Evolutionary conservation across 495 filamentous ascomycete genomes (phyloP).

Genomic region (Oleoguttula mirabilis): DNA sequence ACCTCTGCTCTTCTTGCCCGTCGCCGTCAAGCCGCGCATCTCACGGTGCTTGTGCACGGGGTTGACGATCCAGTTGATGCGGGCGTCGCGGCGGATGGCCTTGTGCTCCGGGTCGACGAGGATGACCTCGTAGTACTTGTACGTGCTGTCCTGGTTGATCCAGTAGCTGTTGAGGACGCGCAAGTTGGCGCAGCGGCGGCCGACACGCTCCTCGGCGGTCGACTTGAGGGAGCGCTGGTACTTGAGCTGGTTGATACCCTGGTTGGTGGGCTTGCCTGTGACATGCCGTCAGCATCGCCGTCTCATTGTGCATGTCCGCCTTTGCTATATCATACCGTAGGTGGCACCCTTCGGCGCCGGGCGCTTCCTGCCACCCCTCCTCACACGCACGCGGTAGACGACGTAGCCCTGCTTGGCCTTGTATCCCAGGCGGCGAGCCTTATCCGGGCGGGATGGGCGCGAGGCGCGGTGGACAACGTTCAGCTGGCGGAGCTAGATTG

Average conservation of each 20-base stretch:
- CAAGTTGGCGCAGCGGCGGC: conserved; percentile 94
- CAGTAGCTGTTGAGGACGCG: conserved; percentile 99
- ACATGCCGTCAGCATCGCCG: neutral
- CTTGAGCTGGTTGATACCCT: conserved; percentile 99
- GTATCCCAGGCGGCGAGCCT: conserved; percentile 98
- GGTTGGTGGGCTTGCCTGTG: conserved; percentile 97
- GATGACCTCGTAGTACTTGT: conserved; percentile 99
- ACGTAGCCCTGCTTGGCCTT: conserved; percentile 99
- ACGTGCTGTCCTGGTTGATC: conserved; percentile 99
- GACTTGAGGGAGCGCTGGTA: conserved; percentile 97
- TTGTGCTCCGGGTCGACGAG: conserved; percentile 99
- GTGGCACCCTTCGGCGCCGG: conserved; percentile 92
- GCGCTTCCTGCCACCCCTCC: conserved; percentile 93
- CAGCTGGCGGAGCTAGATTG: conserved; percentile 97
- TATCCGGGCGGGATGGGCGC: conserved; percentile 95
- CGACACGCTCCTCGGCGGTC: conserved; percentile 99
- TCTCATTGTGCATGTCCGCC: neutral
- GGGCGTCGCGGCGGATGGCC: conserved; percentile 95
- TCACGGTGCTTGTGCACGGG: conserved; percentile 99
- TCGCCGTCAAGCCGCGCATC: conserved; percentile 86
- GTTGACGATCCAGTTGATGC: conserved; percentile 99
- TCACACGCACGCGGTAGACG: conserved; percentile 96
- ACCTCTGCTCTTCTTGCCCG: conserved; percentile 97
- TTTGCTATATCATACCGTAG: conserved; percentile 55
- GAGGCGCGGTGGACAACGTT: conserved; percentile 99